phyloP scores from a whole-genome alignment of 176 grass and related monocot genomes.

The Rhynchospora breviuscula region DNA sequence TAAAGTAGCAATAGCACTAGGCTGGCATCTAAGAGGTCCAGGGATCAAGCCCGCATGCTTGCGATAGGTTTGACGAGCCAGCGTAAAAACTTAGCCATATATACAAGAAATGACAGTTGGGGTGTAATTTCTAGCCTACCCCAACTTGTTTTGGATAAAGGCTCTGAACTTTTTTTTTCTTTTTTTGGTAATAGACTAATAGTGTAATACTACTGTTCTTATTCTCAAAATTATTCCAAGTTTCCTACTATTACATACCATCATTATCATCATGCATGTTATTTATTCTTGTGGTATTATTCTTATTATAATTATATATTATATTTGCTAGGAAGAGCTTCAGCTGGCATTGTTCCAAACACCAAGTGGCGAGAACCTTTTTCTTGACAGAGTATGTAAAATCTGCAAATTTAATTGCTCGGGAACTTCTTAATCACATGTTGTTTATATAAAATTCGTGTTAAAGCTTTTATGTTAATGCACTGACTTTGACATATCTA shows the following conservation, averaged over 20 bases:
- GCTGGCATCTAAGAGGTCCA: no score
- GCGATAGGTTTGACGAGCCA: no score
- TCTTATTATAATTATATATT: not conserved
- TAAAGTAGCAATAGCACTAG: no score
- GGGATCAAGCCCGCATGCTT: no score
- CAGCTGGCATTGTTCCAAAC: conserved; percentile 71
- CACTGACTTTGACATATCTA: not conserved
- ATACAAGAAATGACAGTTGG: no score
- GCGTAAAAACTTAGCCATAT: no score
- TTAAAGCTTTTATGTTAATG: not conserved
- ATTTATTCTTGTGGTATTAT: not conserved
- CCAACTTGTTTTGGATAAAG: no score
- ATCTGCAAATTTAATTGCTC: conserved; percentile 2
- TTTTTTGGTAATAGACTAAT: not conserved
- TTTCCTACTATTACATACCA: not conserved
- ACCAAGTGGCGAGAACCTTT: conserved; percentile 60
- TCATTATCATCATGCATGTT: not conserved
- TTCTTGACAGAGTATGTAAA: conserved; percentile 66
- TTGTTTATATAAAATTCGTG: not conserved
- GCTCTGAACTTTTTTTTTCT: not conserved
- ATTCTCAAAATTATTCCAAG: no score
- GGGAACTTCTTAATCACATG: not conserved
- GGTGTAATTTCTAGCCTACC: no score
- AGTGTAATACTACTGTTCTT: not conserved
- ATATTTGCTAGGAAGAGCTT: conserved; percentile 65